phyloP scores from a whole-genome alignment of 495 filamentous ascomycete species.

The Penicillium longicatenatum region DNA sequence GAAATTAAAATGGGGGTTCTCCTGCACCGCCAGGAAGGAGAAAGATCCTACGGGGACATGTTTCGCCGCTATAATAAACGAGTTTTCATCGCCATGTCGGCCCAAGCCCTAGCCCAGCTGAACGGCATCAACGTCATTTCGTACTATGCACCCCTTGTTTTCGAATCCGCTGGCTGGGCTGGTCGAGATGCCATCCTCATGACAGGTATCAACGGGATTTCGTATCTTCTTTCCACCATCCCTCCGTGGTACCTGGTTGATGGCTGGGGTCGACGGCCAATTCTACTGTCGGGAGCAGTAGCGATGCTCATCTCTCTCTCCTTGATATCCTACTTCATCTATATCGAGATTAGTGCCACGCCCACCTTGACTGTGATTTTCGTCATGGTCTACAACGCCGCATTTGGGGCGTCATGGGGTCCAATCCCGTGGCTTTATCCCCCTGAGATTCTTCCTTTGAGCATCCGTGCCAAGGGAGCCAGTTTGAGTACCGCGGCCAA shows the following conservation, averaged over 20 bases:
- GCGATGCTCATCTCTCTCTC: conserved; percentile 92
- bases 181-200: conserved; percentile 91
- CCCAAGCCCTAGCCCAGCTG: conserved; percentile 90
- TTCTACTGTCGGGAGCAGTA: conserved; percentile 87
- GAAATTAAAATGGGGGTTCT: conserved; percentile 99
- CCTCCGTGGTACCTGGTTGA: conserved; percentile 98
- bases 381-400: conserved; percentile 98
- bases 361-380: conserved; percentile 85
- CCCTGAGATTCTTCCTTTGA: conserved; percentile 93
- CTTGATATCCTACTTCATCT: conserved; percentile 92
- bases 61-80: conserved; percentile 89
- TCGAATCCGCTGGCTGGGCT: conserved; percentile 91
- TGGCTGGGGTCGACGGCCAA: conserved; percentile 84
- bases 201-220: conserved; percentile 95
- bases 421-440: conserved; percentile 98
- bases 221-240: conserved; percentile 86
- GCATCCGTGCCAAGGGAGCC: conserved; percentile 96
- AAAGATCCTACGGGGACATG: conserved; percentile 91
- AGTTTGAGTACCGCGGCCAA: conserved; percentile 95
- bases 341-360: conserved; percentile 75
- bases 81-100: conserved; percentile 98
- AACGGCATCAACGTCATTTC: conserved; percentile 99
- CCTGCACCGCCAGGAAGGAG: conserved; percentile 89
- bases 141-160: conserved; percentile 96
- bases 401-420: conserved; percentile 98